Evolutionary conservation across 805 yeast genomes (phyloP).

Genomic region (Barnettozyma californica): DNA sequence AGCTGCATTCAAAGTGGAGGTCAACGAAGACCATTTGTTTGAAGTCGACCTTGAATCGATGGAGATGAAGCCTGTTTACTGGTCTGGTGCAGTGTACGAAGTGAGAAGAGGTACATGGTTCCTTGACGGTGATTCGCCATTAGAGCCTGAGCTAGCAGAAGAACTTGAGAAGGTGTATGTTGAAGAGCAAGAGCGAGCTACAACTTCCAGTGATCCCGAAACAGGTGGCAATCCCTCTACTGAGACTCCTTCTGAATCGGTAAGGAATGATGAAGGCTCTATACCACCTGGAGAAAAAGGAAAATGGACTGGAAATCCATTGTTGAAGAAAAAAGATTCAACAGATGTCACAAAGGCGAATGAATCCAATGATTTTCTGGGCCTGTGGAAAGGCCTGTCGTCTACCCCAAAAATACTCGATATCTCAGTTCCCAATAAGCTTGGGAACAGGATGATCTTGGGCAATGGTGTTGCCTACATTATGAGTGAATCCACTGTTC

Average conservation of each 20-base stretch:
- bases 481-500: slow-evolving; percentile 39
- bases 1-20: slow-evolving; percentile 27
- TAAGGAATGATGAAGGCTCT: slow-evolving; percentile 4
- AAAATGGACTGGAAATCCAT: background rate
- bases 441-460: slow-evolving; percentile 35
- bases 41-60: slow-evolving; percentile 57
- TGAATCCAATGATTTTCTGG: slow-evolving; percentile 2
- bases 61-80: slow-evolving; percentile 64
- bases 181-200: slow-evolving; percentile 19
- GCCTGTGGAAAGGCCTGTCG: background rate
- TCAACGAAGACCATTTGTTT: slow-evolving; percentile 76
- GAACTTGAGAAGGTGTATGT: slow-evolving; percentile 56
- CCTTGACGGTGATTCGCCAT: slow-evolving; percentile 48
- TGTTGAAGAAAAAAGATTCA: background rate
- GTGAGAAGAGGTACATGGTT: slow-evolving; percentile 89
- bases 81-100: slow-evolving; percentile 85
- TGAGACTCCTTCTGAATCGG: background rate
- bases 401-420: slow-evolving; percentile 11
- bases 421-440: slow-evolving; percentile 20
- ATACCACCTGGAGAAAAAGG: slow-evolving; percentile 13
- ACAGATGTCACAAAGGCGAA: background rate
- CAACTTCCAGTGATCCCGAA: slow-evolving; percentile 32
- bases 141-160: slow-evolving; percentile 42
- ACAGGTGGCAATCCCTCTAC: background rate
- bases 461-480: slow-evolving; percentile 40